Evolutionary conservation across 192 early-diverging fungal genomes (phyloP).

Genomic region (Allomyces arbusculus): DNA sequence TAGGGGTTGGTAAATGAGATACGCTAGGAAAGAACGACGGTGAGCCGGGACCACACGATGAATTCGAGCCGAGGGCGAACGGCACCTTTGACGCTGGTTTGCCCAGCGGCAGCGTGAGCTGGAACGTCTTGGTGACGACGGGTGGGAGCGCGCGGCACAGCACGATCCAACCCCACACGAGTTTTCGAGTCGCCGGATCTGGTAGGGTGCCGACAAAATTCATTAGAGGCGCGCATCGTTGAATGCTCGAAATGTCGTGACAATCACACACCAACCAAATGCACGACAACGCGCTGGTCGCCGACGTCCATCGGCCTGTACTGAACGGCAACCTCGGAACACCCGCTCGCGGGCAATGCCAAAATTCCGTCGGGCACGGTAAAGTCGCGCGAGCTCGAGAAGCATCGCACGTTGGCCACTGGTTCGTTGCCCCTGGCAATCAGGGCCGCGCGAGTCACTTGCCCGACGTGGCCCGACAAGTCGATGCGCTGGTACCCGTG

Average conservation of each 20-base stretch:
- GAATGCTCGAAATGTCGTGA: not conserved
- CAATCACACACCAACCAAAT: not conserved
- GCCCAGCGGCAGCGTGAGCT: not conserved
- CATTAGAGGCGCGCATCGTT: not conserved
- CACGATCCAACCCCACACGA: not conserved
- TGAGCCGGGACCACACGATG: no score
- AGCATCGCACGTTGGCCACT: not conserved
- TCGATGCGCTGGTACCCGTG: not conserved
- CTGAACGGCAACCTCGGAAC: no score
- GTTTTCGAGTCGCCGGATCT: not conserved
- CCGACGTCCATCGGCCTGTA: no score
- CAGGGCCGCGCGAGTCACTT: not conserved
- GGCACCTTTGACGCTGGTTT: no score
- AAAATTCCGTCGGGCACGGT: no score
- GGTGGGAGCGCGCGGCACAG: not conserved
- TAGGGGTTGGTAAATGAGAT: not conserved
- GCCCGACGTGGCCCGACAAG: not conserved
- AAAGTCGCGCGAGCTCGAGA: no score
- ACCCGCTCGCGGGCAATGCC: no score
- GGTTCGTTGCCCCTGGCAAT: not conserved
- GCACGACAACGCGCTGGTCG: not conserved
- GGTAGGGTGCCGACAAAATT: not conserved
- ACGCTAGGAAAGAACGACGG: not conserved
- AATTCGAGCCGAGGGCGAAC: no score
- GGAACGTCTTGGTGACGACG: not conserved